Evolutionary conservation across 306 rosid species (phyloP).

Genomic region (Cicer bijugum): DNA sequence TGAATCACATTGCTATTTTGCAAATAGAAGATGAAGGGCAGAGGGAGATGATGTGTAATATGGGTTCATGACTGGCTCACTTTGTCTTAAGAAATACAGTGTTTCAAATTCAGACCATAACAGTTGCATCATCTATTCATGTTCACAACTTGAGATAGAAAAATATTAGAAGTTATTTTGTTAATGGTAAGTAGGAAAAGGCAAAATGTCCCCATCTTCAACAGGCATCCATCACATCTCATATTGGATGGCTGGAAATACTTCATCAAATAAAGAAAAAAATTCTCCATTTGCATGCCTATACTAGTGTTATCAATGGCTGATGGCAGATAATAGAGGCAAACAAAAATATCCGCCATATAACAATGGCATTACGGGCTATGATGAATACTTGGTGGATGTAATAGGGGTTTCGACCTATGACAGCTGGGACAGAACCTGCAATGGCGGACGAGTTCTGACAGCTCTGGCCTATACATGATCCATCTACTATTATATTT

Average conservation of each 20-base stretch:
- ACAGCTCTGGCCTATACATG: neutral
- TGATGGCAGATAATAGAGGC: no score
- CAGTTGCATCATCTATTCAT: neutral
- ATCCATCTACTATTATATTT: neutral
- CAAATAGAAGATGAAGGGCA: constrained; percentile 3
- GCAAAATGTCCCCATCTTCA: constrained; percentile 34
- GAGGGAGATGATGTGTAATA: neutral
- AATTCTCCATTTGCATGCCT: neutral
- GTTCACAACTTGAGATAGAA: constrained; percentile 32
- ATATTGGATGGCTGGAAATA: neutral
- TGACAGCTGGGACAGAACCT: no score
- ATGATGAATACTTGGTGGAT: no score
- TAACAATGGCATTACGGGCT: no score
- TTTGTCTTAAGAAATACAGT: constrained; percentile 20
- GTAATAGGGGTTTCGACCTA: no score
- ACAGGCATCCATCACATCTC: constrained; percentile 9
- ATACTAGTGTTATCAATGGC: no score
- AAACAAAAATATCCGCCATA: no score
- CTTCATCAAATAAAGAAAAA: constrained; percentile 18
- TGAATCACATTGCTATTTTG: neutral
- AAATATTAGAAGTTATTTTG: neutral
- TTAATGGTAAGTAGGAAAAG: constrained; percentile 4
- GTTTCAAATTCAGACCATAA: neutral
- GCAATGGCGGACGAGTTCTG: no score
- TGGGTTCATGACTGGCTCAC: neutral